These are phyloP conservation scores for Rubroshorea leprosula DNA, from an alignment of 345 rosid genomes.

Conservation along the genomic window DNA sequence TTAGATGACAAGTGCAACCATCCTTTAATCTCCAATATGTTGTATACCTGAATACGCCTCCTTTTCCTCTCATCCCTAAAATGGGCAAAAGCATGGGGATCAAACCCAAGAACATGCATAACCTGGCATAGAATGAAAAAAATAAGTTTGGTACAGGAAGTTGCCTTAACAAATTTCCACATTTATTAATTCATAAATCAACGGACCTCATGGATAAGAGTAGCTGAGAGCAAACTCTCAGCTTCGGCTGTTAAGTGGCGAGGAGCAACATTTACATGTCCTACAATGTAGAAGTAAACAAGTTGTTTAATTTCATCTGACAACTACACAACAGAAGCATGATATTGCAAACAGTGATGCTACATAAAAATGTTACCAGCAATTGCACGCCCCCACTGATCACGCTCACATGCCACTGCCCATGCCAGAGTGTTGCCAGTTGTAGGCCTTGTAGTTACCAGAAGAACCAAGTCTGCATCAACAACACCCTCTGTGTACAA, in stretches of 20 bases:
- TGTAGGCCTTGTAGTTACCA: conserved; percentile 99
- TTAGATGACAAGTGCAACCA: background rate
- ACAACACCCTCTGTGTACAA: conserved; percentile 69
- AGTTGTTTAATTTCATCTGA: conserved; percentile 16
- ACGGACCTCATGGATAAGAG: conserved; percentile 90
- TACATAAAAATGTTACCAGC: conserved; percentile 53
- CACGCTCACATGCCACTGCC: conserved; percentile 99
- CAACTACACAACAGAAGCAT: background rate
- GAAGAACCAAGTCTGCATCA: conserved; percentile 83
- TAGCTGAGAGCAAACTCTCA: conserved; percentile 92
- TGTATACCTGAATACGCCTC: conserved; percentile 78
- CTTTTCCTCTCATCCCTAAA: conserved; percentile 97
- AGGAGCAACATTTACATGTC: conserved; percentile 99
- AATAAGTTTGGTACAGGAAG: conserved; percentile 7
- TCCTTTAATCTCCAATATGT: conserved; percentile 1
- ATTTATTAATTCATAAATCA: conserved; percentile 8
- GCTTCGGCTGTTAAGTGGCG: conserved; percentile 98
- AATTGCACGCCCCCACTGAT: conserved; percentile 99
- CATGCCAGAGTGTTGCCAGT: conserved; percentile 99
- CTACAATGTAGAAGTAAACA: conserved; percentile 30
- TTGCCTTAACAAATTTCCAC: background rate
- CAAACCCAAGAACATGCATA: conserved; percentile 99
- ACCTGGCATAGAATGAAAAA: conserved; percentile 43
- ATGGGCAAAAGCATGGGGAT: conserved; percentile 98
- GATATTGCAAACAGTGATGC: background rate